Base-by-base conservation (phyloP, 192 early-diverging fungal genomes). In the Backusella mclennaniae region DNA sequence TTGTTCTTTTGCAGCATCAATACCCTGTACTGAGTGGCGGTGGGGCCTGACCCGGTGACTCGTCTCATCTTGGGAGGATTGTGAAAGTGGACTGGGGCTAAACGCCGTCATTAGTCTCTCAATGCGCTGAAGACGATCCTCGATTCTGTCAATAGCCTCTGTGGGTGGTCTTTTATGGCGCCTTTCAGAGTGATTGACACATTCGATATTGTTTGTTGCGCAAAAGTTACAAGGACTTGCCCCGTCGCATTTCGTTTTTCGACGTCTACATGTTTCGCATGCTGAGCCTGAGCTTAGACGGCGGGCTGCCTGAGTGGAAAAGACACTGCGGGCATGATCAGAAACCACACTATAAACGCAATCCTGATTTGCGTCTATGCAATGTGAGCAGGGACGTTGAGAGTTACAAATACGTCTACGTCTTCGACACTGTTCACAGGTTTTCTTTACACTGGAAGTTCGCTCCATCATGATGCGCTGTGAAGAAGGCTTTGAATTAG, bases 221-320 rank as follows among this genome's bases (percentile, higher is more conserved):
- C 80, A 81, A 56, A 77, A 81, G 14, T 14, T 72, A 66, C 80
- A 81, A 12, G 80, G 80, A 69, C 67, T 70, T n/a, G 76, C 76
- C 12, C 80, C 80, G 67, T 81, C 80, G 66, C 80, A 81, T 38
- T 81, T 81, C 12, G 80, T 81, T 42, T 81, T 81, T 71, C 80
- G 71, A 41, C 76, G 63, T 59, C 80, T 52, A 77, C 80, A 81
- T 29, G 80, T 77, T 59, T 81, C 80, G 67, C 80, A 81, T 23
- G 80, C 80, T 11, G 80, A 81, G 35, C 80, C 80, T 9, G 80
- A 81, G 49, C 72, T 74, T 1, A 81, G 66, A 4, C 80, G 71
- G 23, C 80, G 71, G 2, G 75, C 73, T 17, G 72, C 71, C 33
- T 67, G 68, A 0, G 75, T 80, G 14, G 79, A 73, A 29, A 76